phyloP scores from a whole-genome alignment of 306 rosid genomes.

The Cicer chorassanicum region DNA sequence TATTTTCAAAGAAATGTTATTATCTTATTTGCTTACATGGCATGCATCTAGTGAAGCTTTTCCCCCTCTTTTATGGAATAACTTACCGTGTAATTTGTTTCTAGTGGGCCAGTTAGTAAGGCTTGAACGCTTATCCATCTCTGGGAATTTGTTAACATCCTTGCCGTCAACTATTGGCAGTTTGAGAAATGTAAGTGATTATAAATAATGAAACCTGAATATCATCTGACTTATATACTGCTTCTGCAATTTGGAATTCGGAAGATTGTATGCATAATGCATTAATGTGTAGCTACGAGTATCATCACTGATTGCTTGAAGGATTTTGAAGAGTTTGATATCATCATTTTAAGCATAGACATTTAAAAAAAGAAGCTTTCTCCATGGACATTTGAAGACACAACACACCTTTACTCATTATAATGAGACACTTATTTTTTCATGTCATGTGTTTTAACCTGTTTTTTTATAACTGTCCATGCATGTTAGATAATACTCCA shows the following conservation, averaged over 20 bases:
- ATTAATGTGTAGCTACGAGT: conserved; percentile 31
- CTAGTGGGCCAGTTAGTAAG: conserved; percentile 94
- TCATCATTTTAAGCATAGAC: conserved; percentile 2
- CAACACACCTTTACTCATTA: not conserved
- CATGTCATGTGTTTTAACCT: not conserved
- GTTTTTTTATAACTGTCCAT: conserved; percentile 7
- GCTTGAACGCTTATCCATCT: conserved; percentile 86
- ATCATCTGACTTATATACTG: conserved; percentile 32
- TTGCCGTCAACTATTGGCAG: conserved; percentile 94
- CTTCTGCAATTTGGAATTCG: conserved; percentile 28
- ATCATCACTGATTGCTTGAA: conserved; percentile 14
- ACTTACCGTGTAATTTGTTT: conserved; percentile 40
- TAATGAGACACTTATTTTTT: conserved; percentile 25
- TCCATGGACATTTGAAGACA: conserved; percentile 14
- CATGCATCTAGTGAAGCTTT: conserved; percentile 21
- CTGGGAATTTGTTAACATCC: conserved; percentile 62
- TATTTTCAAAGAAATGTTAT: conserved; percentile 16
- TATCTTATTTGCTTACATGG: conserved; percentile 29
- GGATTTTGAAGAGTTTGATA: conserved; percentile 35
- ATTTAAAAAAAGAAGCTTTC: conserved; percentile 19
- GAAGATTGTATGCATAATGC: conserved; percentile 18
- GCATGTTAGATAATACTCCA: not conserved
- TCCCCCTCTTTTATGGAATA: conserved; percentile 29
- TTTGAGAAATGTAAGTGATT: conserved; percentile 81
- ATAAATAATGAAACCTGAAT: conserved; percentile 37